Evolutionary conservation across 2,329 filamentous ascomycete species (phyloP).

Genomic region (Colletotrichum endophyticum): DNA sequence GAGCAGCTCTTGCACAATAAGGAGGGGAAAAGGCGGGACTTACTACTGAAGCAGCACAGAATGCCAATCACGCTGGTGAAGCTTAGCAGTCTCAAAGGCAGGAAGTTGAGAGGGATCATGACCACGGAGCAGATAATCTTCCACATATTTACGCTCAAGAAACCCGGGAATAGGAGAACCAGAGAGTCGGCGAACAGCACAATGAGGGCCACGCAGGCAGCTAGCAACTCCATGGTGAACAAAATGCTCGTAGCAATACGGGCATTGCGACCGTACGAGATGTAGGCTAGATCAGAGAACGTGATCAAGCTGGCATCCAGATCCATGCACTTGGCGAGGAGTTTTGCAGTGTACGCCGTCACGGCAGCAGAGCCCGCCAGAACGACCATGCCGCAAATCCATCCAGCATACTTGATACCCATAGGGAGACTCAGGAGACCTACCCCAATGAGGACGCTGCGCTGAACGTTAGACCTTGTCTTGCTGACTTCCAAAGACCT

Average conservation of each 20-base stretch:
- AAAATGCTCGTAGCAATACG: conserved; percentile 83
- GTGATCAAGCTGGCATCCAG: conserved; percentile 86
- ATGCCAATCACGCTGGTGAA: conserved; percentile 92
- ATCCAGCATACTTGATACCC: conserved; percentile 85
- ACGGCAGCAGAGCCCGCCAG: conserved; percentile 75
- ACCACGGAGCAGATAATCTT: conserved; percentile 83
- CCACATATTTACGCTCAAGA: conserved; percentile 73
- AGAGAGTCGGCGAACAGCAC: conserved; percentile 95
- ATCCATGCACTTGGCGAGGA: conserved; percentile 88
- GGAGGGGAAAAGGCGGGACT: conserved; percentile 41
- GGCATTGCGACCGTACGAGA: conserved; percentile 84
- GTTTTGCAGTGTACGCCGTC: conserved; percentile 84
- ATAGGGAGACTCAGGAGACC: conserved; percentile 88
- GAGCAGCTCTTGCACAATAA: neutral
- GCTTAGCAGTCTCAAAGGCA: conserved; percentile 82
- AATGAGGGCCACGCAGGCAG: conserved; percentile 86
- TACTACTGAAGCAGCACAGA: conserved; percentile 84
- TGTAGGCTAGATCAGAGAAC: conserved; percentile 91
- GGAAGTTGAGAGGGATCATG: conserved; percentile 81
- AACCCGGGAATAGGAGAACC: conserved; percentile 74
- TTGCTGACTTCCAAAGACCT: neutral
- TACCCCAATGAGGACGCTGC: conserved; percentile 81
- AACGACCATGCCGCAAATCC: conserved; percentile 81
- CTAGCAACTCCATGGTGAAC: conserved; percentile 87
- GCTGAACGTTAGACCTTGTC: neutral